Evolutionary conservation across 2,329 filamentous ascomycete genomes (phyloP), one percentile per base, ranked within the genome.

Genomic region (Eutypa lata): DNA sequence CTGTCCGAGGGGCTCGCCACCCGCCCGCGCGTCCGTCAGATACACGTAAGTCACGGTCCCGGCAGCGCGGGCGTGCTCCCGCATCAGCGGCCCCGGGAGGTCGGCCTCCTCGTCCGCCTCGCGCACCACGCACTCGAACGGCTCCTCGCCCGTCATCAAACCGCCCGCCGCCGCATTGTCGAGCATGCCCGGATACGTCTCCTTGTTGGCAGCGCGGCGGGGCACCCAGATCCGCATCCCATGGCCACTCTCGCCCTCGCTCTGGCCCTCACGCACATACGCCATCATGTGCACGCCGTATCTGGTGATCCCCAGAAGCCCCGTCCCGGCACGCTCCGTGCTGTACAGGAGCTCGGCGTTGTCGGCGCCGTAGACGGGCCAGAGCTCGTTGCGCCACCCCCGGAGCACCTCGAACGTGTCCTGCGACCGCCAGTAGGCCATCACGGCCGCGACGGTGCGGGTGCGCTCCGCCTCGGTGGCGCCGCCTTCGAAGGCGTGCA

Each of bases 121-220:
- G 50, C 93, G 84, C 19, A 97, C 80, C 49, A 96, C 74, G 68
- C 88, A 91, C 66, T 93, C 91, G 47, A 91, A 87, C 0, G 90
- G 88, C 21, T 79, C 79, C 69, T 97, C 92, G 14, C 87, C 88
- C 0, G 90, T 89, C 68, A 88, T 86, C 60, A 97, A 86, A 0
- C 91, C 82, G n/a, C 82, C 82, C 0, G 92, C 94, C 7, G 96
- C 94, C 1, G 91, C 91, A 70, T 97, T 99, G 71, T 99, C 94
- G 59, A 99, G 77, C 81, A 97, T 92, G n/a, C 88, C 82, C 0
- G 88, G 87, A 66, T 93, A 99, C 0, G 91, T 97, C 60, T 89
- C 84, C 76, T 97, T 99, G 53, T 77, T 82, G 48, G 76, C 77
- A 13, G 91, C 83, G 10, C 94, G 81, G 45, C 86, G 81, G 3